phyloP scores from a whole-genome alignment of 441 rosid species.

The Cnidoscolus chayamansa region DNA sequence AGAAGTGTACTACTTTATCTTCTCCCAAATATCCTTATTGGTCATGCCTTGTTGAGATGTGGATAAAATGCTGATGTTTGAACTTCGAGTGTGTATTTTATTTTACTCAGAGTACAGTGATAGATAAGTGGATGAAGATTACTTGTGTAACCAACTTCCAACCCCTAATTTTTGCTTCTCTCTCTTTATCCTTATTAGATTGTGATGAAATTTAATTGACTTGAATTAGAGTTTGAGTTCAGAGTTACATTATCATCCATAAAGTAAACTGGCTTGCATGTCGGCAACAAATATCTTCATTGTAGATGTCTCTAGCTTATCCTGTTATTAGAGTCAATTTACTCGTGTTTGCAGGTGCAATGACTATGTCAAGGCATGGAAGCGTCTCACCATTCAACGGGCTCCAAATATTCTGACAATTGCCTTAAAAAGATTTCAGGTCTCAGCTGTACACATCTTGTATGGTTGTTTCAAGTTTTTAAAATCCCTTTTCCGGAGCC shows the following conservation, averaged over 20 bases:
- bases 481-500: background rate
- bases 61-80: too few species aligned
- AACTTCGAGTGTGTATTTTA: too few species aligned
- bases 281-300: background rate
- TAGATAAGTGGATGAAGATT: too few species aligned
- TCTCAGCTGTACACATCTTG: constrained; percentile 22
- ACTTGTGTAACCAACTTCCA: too few species aligned
- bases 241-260: background rate
- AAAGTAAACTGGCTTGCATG: background rate
- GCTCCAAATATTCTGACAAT: constrained; percentile 91
- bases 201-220: too few species aligned
- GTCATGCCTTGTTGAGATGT: too few species aligned
- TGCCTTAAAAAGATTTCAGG: constrained; percentile 97
- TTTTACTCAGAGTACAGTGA: too few species aligned
- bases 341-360: constrained; percentile 29
- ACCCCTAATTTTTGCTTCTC: too few species aligned
- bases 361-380: constrained; percentile 91
- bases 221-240: too few species aligned
- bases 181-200: too few species aligned
- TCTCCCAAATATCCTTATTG: too few species aligned
- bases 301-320: background rate
- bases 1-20: background rate
- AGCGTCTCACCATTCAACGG: constrained; percentile 66
- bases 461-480: background rate
- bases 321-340: background rate